These are phyloP conservation scores for Somion occarium DNA, from an alignment of 1,284 basidiomycete genomes.

Conservation along the genomic window DNA sequence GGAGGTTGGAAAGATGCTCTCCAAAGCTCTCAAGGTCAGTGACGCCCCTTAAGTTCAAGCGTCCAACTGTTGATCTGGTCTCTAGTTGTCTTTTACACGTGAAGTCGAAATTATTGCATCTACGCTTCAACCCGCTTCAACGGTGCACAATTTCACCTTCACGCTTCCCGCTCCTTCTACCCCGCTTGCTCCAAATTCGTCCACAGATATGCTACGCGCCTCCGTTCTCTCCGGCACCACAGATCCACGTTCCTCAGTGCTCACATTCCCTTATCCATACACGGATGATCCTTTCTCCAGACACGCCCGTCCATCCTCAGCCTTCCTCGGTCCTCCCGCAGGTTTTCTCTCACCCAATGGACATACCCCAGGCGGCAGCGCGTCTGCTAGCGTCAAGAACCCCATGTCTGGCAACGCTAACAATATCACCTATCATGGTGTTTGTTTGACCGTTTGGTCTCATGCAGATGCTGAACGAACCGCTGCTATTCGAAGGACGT, in stretches of 20 bases:
- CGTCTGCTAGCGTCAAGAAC: conserved; percentile 35
- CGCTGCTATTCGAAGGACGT: conserved; percentile 73
- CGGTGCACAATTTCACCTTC: conserved; percentile 92
- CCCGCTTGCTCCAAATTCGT: conserved; percentile 62
- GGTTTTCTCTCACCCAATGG: conserved; percentile 44
- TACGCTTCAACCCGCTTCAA: conserved; percentile 85
- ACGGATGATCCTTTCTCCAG: conserved; percentile 66
- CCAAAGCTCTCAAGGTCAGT: conserved; percentile 90
- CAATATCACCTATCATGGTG: conserved; percentile 80
- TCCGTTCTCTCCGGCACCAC: conserved; percentile 60
- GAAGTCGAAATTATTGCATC: conserved; percentile 95
- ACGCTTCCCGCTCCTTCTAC: conserved; percentile 69
- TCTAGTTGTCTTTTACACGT: conserved; percentile 78
- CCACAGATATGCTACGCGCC: conserved; percentile 66
- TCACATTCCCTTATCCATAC: conserved; percentile 65
- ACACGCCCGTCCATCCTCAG: conserved; percentile 63
- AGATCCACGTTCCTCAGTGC: conserved; percentile 38
- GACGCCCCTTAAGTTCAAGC: conserved; percentile 15
- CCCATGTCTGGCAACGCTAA: conserved; percentile 16
- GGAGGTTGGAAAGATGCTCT: conserved; percentile 84
- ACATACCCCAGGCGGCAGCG: conserved; percentile 25
- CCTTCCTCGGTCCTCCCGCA: conserved; percentile 69
- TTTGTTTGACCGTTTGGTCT: conserved; percentile 90
- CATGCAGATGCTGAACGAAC: conserved; percentile 87
- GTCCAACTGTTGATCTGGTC: conserved; percentile 5